Evolutionary conservation across 768 basidiomycete genomes (phyloP).

Genomic region (Leccinum boreale): DNA sequence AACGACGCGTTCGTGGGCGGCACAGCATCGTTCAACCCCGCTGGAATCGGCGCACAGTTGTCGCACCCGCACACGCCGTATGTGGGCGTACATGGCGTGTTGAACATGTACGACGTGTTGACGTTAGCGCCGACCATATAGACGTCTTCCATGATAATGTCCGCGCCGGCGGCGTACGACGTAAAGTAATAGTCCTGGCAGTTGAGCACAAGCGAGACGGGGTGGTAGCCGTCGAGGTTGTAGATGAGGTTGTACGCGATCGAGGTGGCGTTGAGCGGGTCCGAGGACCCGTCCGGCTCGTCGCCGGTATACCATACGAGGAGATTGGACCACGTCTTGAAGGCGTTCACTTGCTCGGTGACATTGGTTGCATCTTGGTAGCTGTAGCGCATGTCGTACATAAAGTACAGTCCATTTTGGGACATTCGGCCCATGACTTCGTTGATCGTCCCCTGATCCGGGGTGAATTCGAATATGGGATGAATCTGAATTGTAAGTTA

Average conservation of each 20-base stretch:
- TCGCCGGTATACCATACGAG: constrained; percentile 71
- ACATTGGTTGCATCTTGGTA: constrained; percentile 63
- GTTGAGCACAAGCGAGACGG: constrained; percentile 61
- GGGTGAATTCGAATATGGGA: constrained; percentile 64
- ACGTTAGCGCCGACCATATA: constrained; percentile 51
- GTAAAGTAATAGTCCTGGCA: constrained; percentile 65
- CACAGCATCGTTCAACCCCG: constrained; percentile 38
- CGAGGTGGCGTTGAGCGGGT: constrained; percentile 55
- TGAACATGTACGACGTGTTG: constrained; percentile 56
- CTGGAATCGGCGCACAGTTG: constrained; percentile 43
- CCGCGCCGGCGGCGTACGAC: constrained; percentile 57
- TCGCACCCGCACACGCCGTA: constrained; percentile 77
- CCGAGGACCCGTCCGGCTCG: constrained; percentile 67
- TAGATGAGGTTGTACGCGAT: constrained; percentile 55
- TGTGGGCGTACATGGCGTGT: constrained; percentile 57
- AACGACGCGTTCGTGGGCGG: constrained; percentile 22
- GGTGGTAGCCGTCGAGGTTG: constrained; percentile 63
- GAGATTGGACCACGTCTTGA: constrained; percentile 66
- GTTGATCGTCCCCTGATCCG: constrained; percentile 40
- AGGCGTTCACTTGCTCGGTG: constrained; percentile 59
- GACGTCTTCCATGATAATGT: constrained; percentile 68
- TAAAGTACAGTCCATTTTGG: constrained; percentile 60
- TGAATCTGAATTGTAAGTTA: constrained; percentile 47
- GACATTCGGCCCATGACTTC: constrained; percentile 66
- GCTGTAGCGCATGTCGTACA: constrained; percentile 78